Percentiles rank a stretch among this genome's conserved stretches.
These are phyloP conservation scores for Gracilaria vermiculophylla DNA, from an alignment of 23 red algal species.

Conservation along the genomic window DNA sequence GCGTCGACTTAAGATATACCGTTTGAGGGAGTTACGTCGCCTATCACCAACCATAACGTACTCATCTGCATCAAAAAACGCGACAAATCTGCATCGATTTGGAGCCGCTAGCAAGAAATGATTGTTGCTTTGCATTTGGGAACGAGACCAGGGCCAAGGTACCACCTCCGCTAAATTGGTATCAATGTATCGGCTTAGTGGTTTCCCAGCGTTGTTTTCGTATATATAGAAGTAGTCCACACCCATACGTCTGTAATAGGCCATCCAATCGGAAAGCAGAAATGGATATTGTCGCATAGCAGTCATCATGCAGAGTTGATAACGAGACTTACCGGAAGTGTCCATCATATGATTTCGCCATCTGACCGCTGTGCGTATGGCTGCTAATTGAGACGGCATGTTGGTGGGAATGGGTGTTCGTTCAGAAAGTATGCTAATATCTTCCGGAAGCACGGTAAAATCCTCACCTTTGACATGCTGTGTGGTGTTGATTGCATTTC, in stretches of 20 bases:
- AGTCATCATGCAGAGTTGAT: constrained; percentile 54
- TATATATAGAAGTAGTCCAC: constrained; percentile 63
- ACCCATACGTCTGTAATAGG: constrained; percentile 55
- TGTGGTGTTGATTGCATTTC: not conserved
- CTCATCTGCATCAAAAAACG: constrained; percentile 67
- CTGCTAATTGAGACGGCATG: not conserved
- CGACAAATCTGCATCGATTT: constrained; percentile 38
- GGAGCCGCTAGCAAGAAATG: constrained; percentile 29
- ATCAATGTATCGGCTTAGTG: not conserved
- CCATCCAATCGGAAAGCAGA: constrained; percentile 39
- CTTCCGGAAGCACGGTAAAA: not conserved
- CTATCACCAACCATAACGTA: constrained; percentile 41
- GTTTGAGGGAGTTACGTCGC: not conserved
- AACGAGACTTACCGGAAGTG: not conserved
- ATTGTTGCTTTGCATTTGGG: constrained; percentile 48
- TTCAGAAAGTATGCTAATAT: not conserved
- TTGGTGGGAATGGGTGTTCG: not conserved
- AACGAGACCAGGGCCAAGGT: constrained; percentile 57
- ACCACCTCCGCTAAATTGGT: constrained; percentile 37
- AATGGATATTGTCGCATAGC: constrained; percentile 51
- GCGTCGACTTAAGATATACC: not conserved
- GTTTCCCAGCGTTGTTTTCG: constrained; percentile 29
- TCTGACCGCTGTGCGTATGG: constrained; percentile 1
- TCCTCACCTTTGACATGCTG: not conserved
- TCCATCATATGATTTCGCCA: constrained; percentile 6